Conservation (phyloP, 2,329 filamentous ascomycete species). For the Dactylonectria macrodidyma region DNA sequence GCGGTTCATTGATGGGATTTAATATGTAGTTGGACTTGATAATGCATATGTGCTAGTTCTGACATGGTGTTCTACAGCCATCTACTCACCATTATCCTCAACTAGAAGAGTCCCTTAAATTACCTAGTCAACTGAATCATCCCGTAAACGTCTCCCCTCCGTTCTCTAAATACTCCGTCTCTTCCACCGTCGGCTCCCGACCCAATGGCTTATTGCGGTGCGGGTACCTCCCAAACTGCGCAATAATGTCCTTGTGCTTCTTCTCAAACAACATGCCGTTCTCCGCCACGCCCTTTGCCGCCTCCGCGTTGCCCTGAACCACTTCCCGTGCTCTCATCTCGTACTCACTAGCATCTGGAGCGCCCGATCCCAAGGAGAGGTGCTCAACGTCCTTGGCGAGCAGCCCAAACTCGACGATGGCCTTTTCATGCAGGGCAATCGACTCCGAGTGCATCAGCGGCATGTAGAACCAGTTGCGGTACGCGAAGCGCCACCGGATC, state of each 20-base stretch:
- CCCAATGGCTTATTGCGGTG: slow-evolving; percentile 69
- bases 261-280: slow-evolving; percentile 54
- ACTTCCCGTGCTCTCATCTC: slow-evolving; percentile 47
- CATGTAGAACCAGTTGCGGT: slow-evolving; percentile 71
- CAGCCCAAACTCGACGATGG: slow-evolving; percentile 50
- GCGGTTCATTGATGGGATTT: not conserved
- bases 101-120: not conserved
- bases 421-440: slow-evolving; percentile 59
- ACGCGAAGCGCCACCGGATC: slow-evolving; percentile 54
- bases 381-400: slow-evolving; percentile 53
- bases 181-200: slow-evolving; percentile 63
- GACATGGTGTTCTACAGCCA: not conserved
- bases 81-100: not conserved
- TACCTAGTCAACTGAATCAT: slow-evolving; percentile 13
- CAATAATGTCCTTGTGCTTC: slow-evolving; percentile 65
- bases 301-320: slow-evolving; percentile 45
- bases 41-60: not conserved
- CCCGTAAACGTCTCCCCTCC: slow-evolving; percentile 58
- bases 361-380: slow-evolving; percentile 45
- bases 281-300: slow-evolving; percentile 43
- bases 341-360: slow-evolving; percentile 39
- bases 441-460: slow-evolving; percentile 74
- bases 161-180: slow-evolving; percentile 64
- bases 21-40: not conserved
- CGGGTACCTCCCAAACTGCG: slow-evolving; percentile 71